phyloP scores from a whole-genome alignment of 1,284 basidiomycete genomes.

The Leucoagaricus sp. region DNA sequence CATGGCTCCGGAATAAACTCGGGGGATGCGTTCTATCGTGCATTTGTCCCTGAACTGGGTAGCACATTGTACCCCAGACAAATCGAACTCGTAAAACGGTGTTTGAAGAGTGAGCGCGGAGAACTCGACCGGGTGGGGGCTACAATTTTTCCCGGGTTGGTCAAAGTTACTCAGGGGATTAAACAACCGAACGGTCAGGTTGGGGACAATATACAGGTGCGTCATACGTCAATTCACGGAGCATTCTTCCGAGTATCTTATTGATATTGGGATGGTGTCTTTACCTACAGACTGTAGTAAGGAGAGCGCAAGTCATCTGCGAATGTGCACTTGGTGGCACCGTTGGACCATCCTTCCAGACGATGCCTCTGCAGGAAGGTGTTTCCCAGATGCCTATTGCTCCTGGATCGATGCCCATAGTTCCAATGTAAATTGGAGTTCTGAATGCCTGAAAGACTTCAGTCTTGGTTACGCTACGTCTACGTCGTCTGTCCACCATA shows the following conservation, averaged over 20 bases:
- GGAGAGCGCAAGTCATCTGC: conserved; percentile 82
- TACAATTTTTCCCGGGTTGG: conserved; percentile 81
- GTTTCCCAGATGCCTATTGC: not conserved
- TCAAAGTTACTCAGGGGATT: conserved; percentile 64
- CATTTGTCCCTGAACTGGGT: conserved; percentile 78
- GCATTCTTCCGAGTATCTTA: conserved; percentile 1
- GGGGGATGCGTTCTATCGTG: conserved; percentile 78
- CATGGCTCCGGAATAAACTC: conserved; percentile 66
- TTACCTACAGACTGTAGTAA: conserved; percentile 56
- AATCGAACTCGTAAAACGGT: conserved; percentile 79
- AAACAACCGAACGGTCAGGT: conserved; percentile 32
- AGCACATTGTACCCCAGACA: conserved; percentile 65
- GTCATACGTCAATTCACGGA: conserved; percentile 11
- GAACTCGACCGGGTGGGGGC: conserved; percentile 74
- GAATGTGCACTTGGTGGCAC: conserved; percentile 63
- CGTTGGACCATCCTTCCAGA: conserved; percentile 20
- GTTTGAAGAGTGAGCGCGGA: conserved; percentile 69
- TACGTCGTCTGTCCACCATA: too few relatives aligned
- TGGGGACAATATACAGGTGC: conserved; percentile 54
- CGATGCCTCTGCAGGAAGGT: not conserved
- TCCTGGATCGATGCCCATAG: conserved; percentile 1
- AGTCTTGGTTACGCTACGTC: too few relatives aligned
- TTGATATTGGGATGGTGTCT: not conserved
- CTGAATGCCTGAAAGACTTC: not conserved
- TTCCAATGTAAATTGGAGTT: not conserved